A percentile compares a stretch with the other conserved stretches of the same genome.
Conservation (phyloP, 2,329 filamentous ascomycete genomes). For the Colletotrichum sidae region DNA sequence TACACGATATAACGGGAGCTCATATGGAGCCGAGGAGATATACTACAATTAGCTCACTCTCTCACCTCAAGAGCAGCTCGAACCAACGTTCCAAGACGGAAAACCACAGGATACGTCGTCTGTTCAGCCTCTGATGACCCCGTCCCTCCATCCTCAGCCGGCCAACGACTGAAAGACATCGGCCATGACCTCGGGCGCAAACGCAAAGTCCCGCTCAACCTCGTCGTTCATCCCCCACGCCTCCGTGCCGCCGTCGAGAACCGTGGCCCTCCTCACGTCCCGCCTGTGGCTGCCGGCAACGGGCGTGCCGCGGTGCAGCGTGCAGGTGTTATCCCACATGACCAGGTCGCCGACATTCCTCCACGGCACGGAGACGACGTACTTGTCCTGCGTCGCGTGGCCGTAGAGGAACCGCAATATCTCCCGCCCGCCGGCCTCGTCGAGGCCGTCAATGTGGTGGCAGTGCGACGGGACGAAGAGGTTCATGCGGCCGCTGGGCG, state of each 20-base stretch:
- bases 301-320: conserved; percentile 63
- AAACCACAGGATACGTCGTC: too few species aligned
- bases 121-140: too few species aligned
- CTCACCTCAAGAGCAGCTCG: too few species aligned
- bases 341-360: conserved; percentile 61
- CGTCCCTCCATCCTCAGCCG: not conserved
- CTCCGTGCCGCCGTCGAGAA: conserved; percentile 57
- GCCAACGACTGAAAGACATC: conserved; percentile 15
- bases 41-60: too few species aligned
- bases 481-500: conserved; percentile 62
- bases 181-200: conserved; percentile 18
- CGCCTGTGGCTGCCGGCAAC: conserved; percentile 61
- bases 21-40: too few species aligned
- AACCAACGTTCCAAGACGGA: too few species aligned
- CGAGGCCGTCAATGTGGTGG: conserved; percentile 62
- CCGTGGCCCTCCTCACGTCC: conserved; percentile 68
- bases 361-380: conserved; percentile 61
- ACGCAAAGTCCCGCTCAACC: conserved; percentile 27
- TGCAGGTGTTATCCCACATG: conserved; percentile 69
- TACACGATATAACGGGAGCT: too few species aligned
- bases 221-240: conserved; percentile 53
- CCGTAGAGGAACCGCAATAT: conserved; percentile 55
- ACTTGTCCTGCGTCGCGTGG: conserved; percentile 61
- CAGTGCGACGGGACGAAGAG: conserved; percentile 65
- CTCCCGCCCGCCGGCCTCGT: conserved; percentile 47